phyloP scores from a whole-genome alignment of 495 filamentous ascomycete genomes.

The Daldinia concentrica region DNA sequence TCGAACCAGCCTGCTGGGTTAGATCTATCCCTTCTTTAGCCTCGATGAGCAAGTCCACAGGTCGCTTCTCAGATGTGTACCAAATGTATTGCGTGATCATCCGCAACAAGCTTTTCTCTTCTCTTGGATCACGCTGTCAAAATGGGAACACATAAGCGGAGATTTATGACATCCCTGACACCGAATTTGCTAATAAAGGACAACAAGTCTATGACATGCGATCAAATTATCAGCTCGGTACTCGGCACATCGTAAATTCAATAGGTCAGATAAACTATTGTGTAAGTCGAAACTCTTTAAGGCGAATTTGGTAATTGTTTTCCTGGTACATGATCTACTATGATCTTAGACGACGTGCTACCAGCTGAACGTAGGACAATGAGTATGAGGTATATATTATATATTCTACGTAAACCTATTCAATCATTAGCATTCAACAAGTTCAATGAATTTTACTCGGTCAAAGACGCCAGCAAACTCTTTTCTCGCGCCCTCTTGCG shows the following conservation, averaged over 20 bases:
- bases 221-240: not conserved
- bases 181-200: no score
- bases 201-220: not conserved
- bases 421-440: not conserved
- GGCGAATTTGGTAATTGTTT: not conserved
- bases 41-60: not conserved
- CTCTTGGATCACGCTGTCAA: not conserved
- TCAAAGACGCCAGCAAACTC: not conserved
- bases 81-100: constrained; percentile 17
- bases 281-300: not conserved
- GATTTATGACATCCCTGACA: constrained; percentile 8
- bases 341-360: not conserved
- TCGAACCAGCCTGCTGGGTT: constrained; percentile 33
- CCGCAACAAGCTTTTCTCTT: not conserved
- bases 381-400: not conserved
- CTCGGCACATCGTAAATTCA: not conserved
- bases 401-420: not conserved
- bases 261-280: not conserved
- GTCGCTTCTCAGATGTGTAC: not conserved
- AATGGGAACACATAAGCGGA: not conserved
- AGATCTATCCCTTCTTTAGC: constrained; percentile 8
- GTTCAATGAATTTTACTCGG: not conserved
- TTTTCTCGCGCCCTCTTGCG: not conserved
- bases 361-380: not conserved
- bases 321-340: not conserved